Percentiles rank a stretch among this genome's conserved stretches.
Evolutionary conservation across 306 rosid genomes (phyloP).

Genomic region (Cucumis sativus): DNA sequence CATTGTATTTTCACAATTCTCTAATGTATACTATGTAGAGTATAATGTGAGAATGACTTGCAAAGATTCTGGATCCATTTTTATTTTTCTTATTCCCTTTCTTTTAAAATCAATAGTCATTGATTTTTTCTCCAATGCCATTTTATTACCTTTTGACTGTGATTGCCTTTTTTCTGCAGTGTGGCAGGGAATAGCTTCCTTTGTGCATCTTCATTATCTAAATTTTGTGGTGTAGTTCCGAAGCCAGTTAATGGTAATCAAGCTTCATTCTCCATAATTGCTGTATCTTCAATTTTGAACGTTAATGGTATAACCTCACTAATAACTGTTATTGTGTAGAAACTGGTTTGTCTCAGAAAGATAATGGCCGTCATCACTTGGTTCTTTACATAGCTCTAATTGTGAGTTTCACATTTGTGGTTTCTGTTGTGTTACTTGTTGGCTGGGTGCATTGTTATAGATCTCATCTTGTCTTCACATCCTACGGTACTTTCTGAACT

Average conservation of each 20-base stretch:
- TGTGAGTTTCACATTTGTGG: conserved; percentile 55
- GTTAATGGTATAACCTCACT: not conserved
- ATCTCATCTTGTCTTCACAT: conserved; percentile 55
- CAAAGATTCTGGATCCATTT: not conserved
- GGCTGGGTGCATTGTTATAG: conserved; percentile 70
- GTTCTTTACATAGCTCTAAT: conserved; percentile 61
- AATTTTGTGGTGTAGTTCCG: conserved; percentile 34
- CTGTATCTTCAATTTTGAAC: not conserved
- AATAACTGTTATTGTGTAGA: conserved; percentile 29
- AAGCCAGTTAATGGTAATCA: conserved; percentile 62
- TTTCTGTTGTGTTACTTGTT: conserved; percentile 53
- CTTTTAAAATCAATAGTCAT: not conserved
- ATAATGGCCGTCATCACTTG: conserved; percentile 32
- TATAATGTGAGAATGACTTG: not conserved
- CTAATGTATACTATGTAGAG: not conserved
- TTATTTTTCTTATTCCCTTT: not conserved
- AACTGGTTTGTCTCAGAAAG: conserved; percentile 35
- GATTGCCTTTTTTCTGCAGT: conserved; percentile 27
- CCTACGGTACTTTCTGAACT: conserved; percentile 57
- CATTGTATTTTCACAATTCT: not conserved
- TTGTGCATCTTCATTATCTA: conserved; percentile 39
- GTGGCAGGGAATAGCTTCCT: conserved; percentile 77
- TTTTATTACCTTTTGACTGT: conserved; percentile 12
- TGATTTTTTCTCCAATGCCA: not conserved
- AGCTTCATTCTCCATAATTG: not conserved